These are phyloP conservation scores for Ananas comosus DNA, from an alignment of 176 grass and related monocot species.

Conservation along the genomic window DNA sequence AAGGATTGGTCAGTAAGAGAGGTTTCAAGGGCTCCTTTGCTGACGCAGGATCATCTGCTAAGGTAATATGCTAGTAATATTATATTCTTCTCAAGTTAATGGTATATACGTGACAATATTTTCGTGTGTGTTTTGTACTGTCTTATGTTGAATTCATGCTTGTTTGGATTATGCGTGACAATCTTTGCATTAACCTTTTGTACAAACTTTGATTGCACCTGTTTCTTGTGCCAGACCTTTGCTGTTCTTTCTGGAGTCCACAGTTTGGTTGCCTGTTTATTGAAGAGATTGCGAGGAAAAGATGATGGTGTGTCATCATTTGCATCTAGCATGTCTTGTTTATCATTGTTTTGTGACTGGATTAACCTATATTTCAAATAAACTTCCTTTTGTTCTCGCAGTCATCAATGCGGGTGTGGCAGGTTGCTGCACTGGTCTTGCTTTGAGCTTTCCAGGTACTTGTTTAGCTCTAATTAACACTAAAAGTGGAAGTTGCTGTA, in stretches of 20 bases:
- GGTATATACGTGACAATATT: not conserved
- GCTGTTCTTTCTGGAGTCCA: conserved; percentile 86
- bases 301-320: conserved; percentile 62
- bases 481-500: not conserved
- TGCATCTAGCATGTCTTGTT: not conserved
- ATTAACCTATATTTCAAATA: conserved; percentile 16
- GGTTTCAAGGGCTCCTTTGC: conserved; percentile 77
- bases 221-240: conserved; percentile 65
- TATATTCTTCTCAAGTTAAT: conserved; percentile 1
- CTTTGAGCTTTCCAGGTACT: conserved; percentile 94
- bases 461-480: not conserved
- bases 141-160: not conserved
- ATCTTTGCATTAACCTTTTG: not conserved
- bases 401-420: conserved; percentile 78
- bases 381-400: conserved; percentile 30
- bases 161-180: not conserved
- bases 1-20: conserved; percentile 80
- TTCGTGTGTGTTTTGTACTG: not conserved
- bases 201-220: conserved; percentile 2
- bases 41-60: conserved; percentile 76
- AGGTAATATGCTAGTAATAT: conserved; percentile 35
- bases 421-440: conserved; percentile 84
- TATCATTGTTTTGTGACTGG: not conserved
- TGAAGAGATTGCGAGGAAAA: conserved; percentile 84
- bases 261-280: conserved; percentile 78